Evolutionary conservation across 2,329 filamentous ascomycete genomes (phyloP).

Genomic region (Penicillium sp.): DNA sequence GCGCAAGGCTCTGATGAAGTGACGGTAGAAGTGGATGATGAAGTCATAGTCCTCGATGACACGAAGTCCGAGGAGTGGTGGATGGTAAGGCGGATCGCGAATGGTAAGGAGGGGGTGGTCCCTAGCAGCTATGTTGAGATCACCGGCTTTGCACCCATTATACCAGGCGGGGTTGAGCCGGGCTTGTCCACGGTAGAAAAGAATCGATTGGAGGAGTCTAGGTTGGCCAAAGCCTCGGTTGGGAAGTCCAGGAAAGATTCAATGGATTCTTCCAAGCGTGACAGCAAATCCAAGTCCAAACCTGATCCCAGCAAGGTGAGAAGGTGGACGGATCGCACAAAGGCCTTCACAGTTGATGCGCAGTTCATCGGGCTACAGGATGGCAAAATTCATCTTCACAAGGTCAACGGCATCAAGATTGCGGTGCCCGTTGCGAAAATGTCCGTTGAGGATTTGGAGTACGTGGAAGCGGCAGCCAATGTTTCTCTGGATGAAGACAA

Average conservation of each 20-base stretch:
- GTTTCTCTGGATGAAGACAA: constrained; percentile 89
- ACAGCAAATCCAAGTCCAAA: constrained; percentile 74
- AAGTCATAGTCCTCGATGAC: constrained; percentile 87
- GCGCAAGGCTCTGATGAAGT: constrained; percentile 97
- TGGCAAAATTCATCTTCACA: constrained; percentile 96
- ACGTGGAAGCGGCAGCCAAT: constrained; percentile 85
- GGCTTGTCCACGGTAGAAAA: constrained; percentile 73
- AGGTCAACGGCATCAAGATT: constrained; percentile 97
- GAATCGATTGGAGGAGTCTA: constrained; percentile 74
- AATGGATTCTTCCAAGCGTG: constrained; percentile 59
- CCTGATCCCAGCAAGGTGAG: constrained; percentile 80
- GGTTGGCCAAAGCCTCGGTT: constrained; percentile 76
- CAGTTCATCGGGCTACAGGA: constrained; percentile 94
- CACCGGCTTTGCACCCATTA: constrained; percentile 63
- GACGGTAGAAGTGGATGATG: constrained; percentile 83
- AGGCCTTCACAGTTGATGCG: constrained; percentile 95
- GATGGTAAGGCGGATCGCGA: constrained; percentile 88
- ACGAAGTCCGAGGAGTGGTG: constrained; percentile 96
- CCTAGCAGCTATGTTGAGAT: constrained; percentile 95
- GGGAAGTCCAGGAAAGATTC: constrained; percentile 60
- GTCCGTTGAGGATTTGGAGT: constrained; percentile 92
- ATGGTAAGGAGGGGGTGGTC: constrained; percentile 91
- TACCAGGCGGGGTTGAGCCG: constrained; percentile 56
- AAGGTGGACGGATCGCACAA: constrained; percentile 92
- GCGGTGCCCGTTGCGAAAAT: constrained; percentile 94